Conservation (phyloP, 345 rosid genomes). For the Pugionium cornutum region DNA sequence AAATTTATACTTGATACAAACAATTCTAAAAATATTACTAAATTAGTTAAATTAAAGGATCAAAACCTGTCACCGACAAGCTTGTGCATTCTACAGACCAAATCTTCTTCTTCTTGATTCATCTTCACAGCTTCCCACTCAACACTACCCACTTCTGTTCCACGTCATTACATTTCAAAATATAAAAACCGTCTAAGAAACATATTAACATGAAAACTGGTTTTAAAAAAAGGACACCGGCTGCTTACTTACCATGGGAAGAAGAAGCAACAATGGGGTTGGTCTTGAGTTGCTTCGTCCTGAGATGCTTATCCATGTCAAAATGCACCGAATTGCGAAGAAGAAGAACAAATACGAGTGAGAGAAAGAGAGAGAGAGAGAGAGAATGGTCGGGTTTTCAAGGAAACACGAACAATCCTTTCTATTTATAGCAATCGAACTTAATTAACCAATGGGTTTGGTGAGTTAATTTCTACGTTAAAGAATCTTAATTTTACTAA, state of each 20-base stretch:
- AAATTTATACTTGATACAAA: not conserved
- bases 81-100: conserved; percentile 60
- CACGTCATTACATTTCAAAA: not conserved
- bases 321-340: not conserved
- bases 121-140: conserved; percentile 54
- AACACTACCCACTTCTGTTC: conserved; percentile 59
- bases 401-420: conserved; percentile 1
- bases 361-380: conserved; percentile 4
- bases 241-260: conserved; percentile 31
- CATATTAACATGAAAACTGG: too few species aligned
- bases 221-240: too few species aligned
- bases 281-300: conserved; percentile 32
- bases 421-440: conserved; percentile 34
- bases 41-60: not conserved
- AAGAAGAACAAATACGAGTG: conserved; percentile 6
- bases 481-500: conserved; percentile 14
- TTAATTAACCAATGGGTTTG: not conserved
- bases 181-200: too few species aligned
- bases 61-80: conserved; percentile 66
- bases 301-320: conserved; percentile 29
- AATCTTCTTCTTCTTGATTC: conserved; percentile 65
- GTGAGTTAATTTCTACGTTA: conserved; percentile 14
- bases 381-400: not conserved
- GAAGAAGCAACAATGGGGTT: conserved; percentile 21
- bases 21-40: not conserved